A percentile compares a stretch with the other conserved stretches of the same genome.
Conservation (phyloP, 257 asterid genomes). For the Solanum ahanhuiri region DNA sequence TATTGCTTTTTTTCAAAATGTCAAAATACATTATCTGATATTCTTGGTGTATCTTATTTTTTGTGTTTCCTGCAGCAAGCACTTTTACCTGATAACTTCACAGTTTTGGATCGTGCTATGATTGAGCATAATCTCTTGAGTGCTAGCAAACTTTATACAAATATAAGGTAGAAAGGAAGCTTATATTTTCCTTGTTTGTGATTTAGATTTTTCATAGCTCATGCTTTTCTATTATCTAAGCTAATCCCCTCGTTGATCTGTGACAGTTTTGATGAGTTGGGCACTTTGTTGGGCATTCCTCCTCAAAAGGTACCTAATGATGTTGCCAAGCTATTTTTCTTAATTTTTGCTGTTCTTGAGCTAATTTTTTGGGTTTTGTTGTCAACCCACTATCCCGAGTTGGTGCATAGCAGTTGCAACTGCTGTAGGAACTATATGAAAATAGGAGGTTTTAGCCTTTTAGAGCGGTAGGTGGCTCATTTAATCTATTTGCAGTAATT, state of each 20-base stretch:
- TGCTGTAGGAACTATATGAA: neutral
- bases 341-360: neutral
- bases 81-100: conserved; percentile 75
- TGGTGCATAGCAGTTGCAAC: neutral
- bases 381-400: neutral
- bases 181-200: neutral
- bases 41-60: neutral
- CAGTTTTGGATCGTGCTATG: conserved; percentile 98
- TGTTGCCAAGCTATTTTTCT: neutral
- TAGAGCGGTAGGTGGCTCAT: neutral
- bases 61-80: conserved; percentile 57
- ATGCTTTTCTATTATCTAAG: neutral
- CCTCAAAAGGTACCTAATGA: conserved; percentile 60
- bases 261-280: conserved; percentile 84
- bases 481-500: neutral
- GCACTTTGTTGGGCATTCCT: conserved; percentile 91
- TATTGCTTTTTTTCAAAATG: neutral
- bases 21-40: neutral
- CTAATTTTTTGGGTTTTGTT: neutral
- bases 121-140: conserved; percentile 95
- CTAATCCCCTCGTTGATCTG: conserved; percentile 3
- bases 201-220: conserved; percentile 3
- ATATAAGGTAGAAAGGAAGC: conserved; percentile 55
- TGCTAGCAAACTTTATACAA: conserved; percentile 95
- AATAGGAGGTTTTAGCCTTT: neutral